phyloP scores from a whole-genome alignment of 805 yeast species.

The Sugiyamaella marilandica region DNA sequence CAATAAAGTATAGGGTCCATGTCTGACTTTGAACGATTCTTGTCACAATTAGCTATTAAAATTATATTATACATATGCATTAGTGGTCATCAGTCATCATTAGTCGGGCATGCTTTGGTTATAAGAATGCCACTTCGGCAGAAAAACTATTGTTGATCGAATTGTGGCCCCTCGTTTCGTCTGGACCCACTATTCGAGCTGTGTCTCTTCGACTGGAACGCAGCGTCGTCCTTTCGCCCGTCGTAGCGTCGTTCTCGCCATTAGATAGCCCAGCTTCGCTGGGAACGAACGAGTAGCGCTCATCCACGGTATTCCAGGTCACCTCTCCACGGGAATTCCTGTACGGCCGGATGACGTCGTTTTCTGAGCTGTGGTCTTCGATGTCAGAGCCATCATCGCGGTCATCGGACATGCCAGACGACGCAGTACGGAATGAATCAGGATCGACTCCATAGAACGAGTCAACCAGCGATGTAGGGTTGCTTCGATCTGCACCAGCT shows the following conservation, averaged over 20 bases:
- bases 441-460: constrained; percentile 6
- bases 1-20: too few relatives aligned
- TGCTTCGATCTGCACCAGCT: background rate
- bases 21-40: too few relatives aligned
- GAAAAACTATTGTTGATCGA: constrained; percentile 30
- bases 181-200: constrained; percentile 37
- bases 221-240: background rate
- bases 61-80: constrained; percentile 3
- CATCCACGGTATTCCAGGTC: constrained; percentile 26
- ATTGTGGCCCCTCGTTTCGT: constrained; percentile 28
- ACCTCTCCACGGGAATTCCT: constrained; percentile 33
- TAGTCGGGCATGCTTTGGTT: constrained; percentile 3
- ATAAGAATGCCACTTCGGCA: constrained; percentile 33
- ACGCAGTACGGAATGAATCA: constrained; percentile 25
- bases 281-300: constrained; percentile 3
- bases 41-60: background rate
- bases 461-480: background rate
- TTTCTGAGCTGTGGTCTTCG: constrained; percentile 15
- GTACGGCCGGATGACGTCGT: constrained; percentile 26
- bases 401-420: constrained; percentile 27
- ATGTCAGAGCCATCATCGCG: constrained; percentile 19
- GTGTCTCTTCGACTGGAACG: constrained; percentile 23
- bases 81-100: background rate
- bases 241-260: constrained; percentile 1
- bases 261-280: constrained; percentile 4